Evolutionary conservation across 2,329 filamentous ascomycete genomes (phyloP).

Genomic region (Achaetomium macrosporum): DNA sequence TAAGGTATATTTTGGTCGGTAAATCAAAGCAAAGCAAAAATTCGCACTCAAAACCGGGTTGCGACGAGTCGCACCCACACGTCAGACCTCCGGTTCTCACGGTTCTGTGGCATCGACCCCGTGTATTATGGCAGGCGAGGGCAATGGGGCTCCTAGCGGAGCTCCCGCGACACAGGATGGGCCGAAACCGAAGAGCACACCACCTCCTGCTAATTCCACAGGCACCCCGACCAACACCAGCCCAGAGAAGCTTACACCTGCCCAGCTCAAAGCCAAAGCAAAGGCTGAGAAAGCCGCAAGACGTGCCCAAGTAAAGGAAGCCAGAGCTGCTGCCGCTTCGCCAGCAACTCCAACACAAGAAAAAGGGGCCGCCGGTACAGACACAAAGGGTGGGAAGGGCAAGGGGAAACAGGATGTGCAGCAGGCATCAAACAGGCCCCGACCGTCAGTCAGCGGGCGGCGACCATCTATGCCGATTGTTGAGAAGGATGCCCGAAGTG

Average conservation of each 20-base stretch:
- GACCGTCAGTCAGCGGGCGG: conserved; percentile 31
- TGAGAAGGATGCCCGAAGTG: conserved; percentile 55
- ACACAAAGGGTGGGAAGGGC: conserved; percentile 42
- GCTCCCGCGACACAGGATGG: conserved; percentile 13
- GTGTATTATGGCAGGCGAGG: conserved; percentile 23
- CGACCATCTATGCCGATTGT: conserved; percentile 37
- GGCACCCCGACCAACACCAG: conserved; percentile 28
- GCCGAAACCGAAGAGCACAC: conserved; percentile 8
- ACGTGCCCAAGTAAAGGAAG: conserved; percentile 63
- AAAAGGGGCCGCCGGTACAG: conserved; percentile 26
- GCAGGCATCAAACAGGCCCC: conserved; percentile 30
- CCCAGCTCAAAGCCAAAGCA: conserved; percentile 80
- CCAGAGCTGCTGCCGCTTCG: conserved; percentile 38
- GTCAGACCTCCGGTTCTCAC: no score
- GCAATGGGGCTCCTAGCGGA: conserved; percentile 15
- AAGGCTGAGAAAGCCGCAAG: conserved; percentile 89
- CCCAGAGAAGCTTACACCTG: conserved; percentile 57
- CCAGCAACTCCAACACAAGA: conserved; percentile 37
- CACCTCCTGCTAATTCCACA: conserved; percentile 17
- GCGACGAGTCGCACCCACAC: no score
- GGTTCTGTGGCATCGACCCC: not conserved
- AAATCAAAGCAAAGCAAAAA: no score
- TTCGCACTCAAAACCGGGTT: no score
- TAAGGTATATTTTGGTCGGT: no score
- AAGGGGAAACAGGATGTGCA: conserved; percentile 42